Conservation (phyloP, 2,329 filamentous ascomycete species). For the Xylariaceae sp. region DNA sequence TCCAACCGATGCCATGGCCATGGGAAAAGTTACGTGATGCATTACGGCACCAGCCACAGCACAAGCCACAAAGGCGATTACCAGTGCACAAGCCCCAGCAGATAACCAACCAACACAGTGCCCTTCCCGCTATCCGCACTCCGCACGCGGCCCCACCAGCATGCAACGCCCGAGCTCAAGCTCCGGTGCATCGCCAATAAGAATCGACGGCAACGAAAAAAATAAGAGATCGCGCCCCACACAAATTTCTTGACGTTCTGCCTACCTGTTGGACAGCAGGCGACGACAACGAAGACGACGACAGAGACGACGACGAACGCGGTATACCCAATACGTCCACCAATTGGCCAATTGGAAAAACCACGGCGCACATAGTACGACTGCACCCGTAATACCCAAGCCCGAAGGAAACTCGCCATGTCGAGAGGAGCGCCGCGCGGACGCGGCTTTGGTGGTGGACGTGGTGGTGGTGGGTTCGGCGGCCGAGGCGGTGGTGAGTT, state of each 20-base stretch:
- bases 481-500: slow-evolving; percentile 29
- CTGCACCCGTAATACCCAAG: neutral
- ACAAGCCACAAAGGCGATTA: neutral
- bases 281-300: neutral
- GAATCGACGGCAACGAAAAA: neutral
- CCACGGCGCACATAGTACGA: neutral
- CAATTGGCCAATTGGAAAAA: neutral
- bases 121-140: too few relatives aligned
- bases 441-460: slow-evolving; percentile 28
- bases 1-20: too few relatives aligned
- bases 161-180: neutral
- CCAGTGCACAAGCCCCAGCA: neutral
- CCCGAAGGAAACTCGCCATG: slow-evolving; percentile 20
- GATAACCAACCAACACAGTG: too few relatives aligned
- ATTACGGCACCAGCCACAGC: neutral
- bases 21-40: too few relatives aligned
- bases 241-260: neutral
- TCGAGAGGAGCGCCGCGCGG: slow-evolving; percentile 35
- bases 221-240: slow-evolving; percentile 1
- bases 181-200: neutral
- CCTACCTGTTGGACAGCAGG: neutral
- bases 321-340: neutral
- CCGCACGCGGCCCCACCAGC: slow-evolving; percentile 1
- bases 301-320: neutral
- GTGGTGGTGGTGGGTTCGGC: slow-evolving; percentile 23